These are phyloP conservation scores for Mucor indicus DNA, from an alignment of 371 early-diverging fungal genomes.

Conservation along the genomic window DNA sequence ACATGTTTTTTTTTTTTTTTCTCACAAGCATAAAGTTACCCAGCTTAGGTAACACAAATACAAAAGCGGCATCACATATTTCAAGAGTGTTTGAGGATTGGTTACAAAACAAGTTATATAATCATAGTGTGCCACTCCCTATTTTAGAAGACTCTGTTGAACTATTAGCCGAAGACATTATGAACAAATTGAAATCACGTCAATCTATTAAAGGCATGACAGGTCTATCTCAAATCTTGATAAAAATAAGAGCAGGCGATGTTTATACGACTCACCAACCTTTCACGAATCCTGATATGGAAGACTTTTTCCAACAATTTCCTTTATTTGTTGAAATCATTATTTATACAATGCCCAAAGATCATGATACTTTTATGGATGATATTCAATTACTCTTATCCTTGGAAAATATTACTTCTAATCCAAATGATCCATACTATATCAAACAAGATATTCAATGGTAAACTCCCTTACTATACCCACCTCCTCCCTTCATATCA, in stretches of 20 bases:
- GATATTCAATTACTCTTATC: conserved; percentile 23
- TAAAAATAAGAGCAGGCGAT: conserved; percentile 31
- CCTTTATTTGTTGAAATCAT: conserved; percentile 34
- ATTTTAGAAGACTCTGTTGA: conserved; percentile 39
- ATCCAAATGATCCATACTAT: conserved; percentile 24
- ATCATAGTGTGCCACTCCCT: conserved; percentile 23
- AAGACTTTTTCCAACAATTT: conserved; percentile 37
- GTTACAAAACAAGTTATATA: conserved; percentile 30
- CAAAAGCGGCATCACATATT: conserved; percentile 32
- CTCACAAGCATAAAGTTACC: conserved; percentile 18
- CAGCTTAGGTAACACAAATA: conserved; percentile 29
- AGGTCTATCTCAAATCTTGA: conserved; percentile 20
- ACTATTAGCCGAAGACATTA: conserved; percentile 25
- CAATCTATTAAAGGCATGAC: conserved; percentile 18
- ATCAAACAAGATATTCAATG: conserved; percentile 24
- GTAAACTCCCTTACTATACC: too few relatives aligned
- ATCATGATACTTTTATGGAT: conserved; percentile 9
- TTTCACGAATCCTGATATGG: conserved; percentile 30
- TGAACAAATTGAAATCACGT: conserved; percentile 28
- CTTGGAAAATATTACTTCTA: conserved; percentile 27
- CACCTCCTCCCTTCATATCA: too few relatives aligned
- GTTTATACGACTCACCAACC: conserved; percentile 30
- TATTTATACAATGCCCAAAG: conserved; percentile 23
- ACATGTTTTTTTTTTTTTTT: not conserved
- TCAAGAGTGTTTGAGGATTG: conserved; percentile 37